Base-by-base conservation (phyloP, 495 filamentous ascomycete species). In the Rhizodiscina lignyota region DNA sequence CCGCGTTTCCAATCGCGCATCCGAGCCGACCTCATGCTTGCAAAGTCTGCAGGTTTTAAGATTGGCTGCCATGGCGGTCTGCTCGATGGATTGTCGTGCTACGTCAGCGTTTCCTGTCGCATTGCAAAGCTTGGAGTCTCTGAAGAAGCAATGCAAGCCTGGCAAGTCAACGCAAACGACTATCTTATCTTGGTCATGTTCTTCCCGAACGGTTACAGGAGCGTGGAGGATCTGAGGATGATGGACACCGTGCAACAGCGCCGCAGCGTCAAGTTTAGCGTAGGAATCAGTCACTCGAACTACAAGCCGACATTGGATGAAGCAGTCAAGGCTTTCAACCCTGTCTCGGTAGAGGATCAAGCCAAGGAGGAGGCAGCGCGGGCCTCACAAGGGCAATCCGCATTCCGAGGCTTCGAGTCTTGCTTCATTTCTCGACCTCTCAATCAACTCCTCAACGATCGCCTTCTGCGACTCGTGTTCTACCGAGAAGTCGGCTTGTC, bases 181-280 rank as follows among this genome's bases (percentile, higher is more conserved):
- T 89, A 89, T 47, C 51, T 94, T 28, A 69, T 91, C 4, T 60
- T 92, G 4, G 62, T 94, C 11, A 64, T 93, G n/a, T 66, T 69
- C 32, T 86, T 77, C 44, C 53, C 60, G 0, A 44, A 49, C 19
- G 60, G 55, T 1, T 94, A 92, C 55, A 61, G 29, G 51, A 75
- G n/a, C 24, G 60, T 21, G 36, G 54, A 31, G 32, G 33, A 28
- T 8, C 8, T 35, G 5, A 5, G 8, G 30, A 8, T 8, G 51
- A 50, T 23, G 32, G 30, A 3, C 48, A 41, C 31, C 38, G 47
- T 30, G 32, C 21, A n/a, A 15, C 35, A 11, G 39, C 37, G 38
- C 28, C 34, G n/a, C 56, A 45, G 23, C 48, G 41, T 11, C 34
- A 47, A 27, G 42, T 63, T 19, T 42, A 42, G 30, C 47, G 55